A percentile compares a stretch with the other conserved stretches of the same genome.
Evolutionary conservation across 148 eudicot species (phyloP).

Genomic region (Rhododendron williamsianum): DNA sequence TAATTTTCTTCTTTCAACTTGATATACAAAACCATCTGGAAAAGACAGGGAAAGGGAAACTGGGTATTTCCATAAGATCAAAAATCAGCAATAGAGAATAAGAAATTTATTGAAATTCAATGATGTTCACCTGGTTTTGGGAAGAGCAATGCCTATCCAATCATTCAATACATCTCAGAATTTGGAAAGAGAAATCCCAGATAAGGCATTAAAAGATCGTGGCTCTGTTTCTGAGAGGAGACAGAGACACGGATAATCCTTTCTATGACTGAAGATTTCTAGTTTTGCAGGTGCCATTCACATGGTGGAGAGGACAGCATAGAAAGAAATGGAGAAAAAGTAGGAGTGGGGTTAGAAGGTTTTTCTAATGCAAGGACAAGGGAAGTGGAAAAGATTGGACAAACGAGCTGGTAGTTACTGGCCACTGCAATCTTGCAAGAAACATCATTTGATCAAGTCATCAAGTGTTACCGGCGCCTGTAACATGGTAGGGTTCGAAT

Average conservation of each 20-base stretch:
- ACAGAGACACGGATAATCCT: background rate
- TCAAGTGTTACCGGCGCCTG: no score
- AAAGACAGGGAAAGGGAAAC: background rate
- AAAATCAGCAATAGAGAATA: background rate
- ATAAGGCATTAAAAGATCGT: background rate
- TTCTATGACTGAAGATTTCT: background rate
- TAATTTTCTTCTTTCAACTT: background rate
- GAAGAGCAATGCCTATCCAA: background rate
- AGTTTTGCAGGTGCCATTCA: background rate
- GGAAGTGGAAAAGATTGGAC: background rate
- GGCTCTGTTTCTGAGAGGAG: background rate
- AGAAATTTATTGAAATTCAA: background rate
- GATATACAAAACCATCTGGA: no score
- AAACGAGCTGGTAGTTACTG: background rate
- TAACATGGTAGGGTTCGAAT: no score
- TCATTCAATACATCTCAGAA: slow-evolving; percentile 9
- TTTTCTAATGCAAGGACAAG: background rate
- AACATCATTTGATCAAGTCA: background rate
- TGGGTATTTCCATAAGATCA: slow-evolving; percentile 5
- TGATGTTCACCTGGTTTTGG: slow-evolving; percentile 8
- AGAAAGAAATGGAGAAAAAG: background rate
- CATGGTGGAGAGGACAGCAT: background rate
- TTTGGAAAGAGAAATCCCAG: background rate
- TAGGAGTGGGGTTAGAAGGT: background rate
- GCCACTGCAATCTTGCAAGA: slow-evolving; percentile 1